Evolutionary conservation across 1,284 basidiomycete species (phyloP).

Genomic region (Kwoniella shivajii): DNA sequence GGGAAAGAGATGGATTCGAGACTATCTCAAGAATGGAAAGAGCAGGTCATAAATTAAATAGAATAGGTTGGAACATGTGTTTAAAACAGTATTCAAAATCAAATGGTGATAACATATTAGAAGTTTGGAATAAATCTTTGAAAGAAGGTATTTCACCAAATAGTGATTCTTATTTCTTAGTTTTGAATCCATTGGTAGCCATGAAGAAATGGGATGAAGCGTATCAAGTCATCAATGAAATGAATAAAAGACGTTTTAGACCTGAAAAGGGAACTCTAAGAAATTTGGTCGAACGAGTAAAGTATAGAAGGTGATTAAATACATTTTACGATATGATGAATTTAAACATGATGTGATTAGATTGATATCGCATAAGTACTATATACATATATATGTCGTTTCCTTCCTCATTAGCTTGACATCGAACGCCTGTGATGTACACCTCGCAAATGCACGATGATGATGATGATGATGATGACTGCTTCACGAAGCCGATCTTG

Average conservation of each 20-base stretch:
- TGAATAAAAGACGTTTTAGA: slow-evolving; percentile 57
- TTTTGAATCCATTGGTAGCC: slow-evolving; percentile 64
- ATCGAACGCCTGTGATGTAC: too few relatives aligned
- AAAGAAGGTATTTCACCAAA: slow-evolving; percentile 59
- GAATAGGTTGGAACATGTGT: slow-evolving; percentile 72
- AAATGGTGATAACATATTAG: slow-evolving; percentile 36
- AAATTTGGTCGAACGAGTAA: slow-evolving; percentile 54
- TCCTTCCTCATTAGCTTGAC: too few relatives aligned
- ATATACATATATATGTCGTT: too few relatives aligned
- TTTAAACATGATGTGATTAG: not conserved
- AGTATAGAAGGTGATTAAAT: slow-evolving; percentile 36
- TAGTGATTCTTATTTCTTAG: slow-evolving; percentile 72
- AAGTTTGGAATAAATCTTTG: slow-evolving; percentile 69
- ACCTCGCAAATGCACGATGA: too few relatives aligned
- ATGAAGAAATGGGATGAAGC: slow-evolving; percentile 64
- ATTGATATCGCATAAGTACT: too few relatives aligned
- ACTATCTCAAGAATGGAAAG: slow-evolving; percentile 66
- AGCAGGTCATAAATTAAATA: slow-evolving; percentile 60
- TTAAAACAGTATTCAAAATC: slow-evolving; percentile 62
- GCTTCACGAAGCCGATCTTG: too few relatives aligned
- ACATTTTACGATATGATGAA: not conserved
- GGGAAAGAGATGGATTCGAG: slow-evolving; percentile 50
- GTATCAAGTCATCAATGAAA: slow-evolving; percentile 63
- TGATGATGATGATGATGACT: too few relatives aligned
- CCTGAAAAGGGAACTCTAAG: slow-evolving; percentile 53